These are phyloP conservation scores for Neonothopanus nambi DNA, from an alignment of 1,284 basidiomycete species.

Conservation along the genomic window DNA sequence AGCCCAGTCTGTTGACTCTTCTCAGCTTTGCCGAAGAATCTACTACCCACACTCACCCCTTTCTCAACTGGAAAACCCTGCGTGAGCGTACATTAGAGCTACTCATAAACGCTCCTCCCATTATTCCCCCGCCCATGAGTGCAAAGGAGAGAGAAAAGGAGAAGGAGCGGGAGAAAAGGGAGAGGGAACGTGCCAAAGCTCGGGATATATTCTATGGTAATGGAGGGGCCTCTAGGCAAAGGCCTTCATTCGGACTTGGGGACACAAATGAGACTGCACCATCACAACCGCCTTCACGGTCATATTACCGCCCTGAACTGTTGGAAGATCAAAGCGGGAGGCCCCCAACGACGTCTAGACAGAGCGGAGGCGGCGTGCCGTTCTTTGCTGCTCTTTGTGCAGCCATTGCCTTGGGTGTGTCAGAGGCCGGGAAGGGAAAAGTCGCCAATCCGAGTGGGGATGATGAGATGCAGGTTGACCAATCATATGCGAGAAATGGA, in stretches of 20 bases:
- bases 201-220: conserved; percentile 6
- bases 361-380: conserved; percentile 4
- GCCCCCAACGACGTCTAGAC: not conserved
- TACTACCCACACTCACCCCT: conserved; percentile 17
- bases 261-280: not conserved
- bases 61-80: conserved; percentile 19
- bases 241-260: not conserved
- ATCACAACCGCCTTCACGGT: not conserved
- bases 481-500: no score
- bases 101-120: conserved; percentile 3
- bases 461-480: conserved; percentile 6
- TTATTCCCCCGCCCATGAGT: not conserved
- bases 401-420: conserved; percentile 16
- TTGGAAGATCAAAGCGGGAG: not conserved
- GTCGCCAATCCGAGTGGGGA: not conserved
- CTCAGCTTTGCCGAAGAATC: conserved; percentile 17
- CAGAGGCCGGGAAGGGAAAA: conserved; percentile 3
- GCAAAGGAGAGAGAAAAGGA: not conserved
- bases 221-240: not conserved
- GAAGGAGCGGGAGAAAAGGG: conserved; percentile 10
- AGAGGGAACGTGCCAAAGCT: conserved; percentile 8
- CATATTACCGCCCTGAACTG: not conserved
- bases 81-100: conserved; percentile 16
- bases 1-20: conserved; percentile 2
- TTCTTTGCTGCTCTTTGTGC: conserved; percentile 18